Conservation (phyloP, 1,284 basidiomycete genomes). For the Neonothopanus nambi region DNA sequence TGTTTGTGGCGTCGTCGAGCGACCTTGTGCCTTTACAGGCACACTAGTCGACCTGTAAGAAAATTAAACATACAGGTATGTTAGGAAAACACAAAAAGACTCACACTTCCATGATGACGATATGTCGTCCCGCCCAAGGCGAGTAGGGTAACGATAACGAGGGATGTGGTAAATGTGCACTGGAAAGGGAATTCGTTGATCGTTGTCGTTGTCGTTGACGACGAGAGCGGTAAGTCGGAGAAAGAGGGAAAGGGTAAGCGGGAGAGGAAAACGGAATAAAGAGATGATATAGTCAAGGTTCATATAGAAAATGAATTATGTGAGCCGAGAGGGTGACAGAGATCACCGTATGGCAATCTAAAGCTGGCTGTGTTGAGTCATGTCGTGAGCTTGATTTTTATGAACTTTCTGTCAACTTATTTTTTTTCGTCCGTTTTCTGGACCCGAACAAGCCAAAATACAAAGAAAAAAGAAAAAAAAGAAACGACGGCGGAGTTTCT, state of each 20-base stretch:
- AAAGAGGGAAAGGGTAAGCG: no score
- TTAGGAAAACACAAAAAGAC: background rate
- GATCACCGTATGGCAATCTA: no score
- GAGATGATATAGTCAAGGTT: no score
- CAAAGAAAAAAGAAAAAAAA: no score
- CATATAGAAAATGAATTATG: slow-evolving; percentile 2
- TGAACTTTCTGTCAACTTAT: background rate
- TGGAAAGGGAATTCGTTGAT: no score
- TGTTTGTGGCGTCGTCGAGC: background rate
- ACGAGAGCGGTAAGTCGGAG: background rate
- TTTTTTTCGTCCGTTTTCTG: background rate
- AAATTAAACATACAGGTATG: background rate
- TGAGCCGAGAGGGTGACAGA: background rate
- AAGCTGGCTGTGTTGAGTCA: no score
- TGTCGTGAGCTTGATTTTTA: background rate
- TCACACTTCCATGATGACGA: slow-evolving; percentile 3
- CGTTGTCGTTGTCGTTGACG: background rate
- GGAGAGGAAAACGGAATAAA: background rate
- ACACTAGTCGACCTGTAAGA: slow-evolving; percentile 1
- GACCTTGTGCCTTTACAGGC: slow-evolving; percentile 2
- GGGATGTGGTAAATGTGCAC: no score
- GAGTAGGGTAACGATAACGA: no score
- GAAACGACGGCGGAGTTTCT: no score
- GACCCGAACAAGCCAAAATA: background rate
- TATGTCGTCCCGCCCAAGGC: no score